Base-by-base conservation (phyloP, 768 basidiomycete genomes). In the Hysterangium stoloniferum region DNA sequence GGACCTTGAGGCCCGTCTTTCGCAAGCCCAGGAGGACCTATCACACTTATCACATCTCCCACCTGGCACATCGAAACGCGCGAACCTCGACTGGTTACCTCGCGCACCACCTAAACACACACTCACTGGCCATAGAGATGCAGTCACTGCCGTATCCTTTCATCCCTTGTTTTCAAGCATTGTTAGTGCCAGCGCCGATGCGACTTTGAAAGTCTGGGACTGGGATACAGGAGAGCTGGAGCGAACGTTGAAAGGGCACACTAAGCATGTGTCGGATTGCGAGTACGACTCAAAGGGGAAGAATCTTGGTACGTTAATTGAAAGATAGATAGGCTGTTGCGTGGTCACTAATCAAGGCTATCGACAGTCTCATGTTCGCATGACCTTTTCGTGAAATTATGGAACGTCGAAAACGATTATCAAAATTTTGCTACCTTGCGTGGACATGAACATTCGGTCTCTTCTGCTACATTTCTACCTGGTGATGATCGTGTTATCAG, bases 161-260 rank as follows among this genome's bases (percentile, higher is more conserved):
- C 93, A 94, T 62, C 91, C 91, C 0, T 74, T 81, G 41, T 94
- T 86, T 67, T 87, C 82, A 25, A 69, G 88, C 6, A 67, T 94
- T 37, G 92, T 86, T 19, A 86, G 83, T 33, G 88, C 88, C 12
- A 90, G 87, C 58, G 90, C 91, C 61, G 92, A 95, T 62, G 76
- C 88, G 45, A 92, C 82, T 1, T 76, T 94, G 57, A 94, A 94
- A 72, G 82, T 94, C 41, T 94, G 92, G 91, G 92, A 95, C 59
- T 95, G 91, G 91, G 92, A 95, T 64, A 85, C 86, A 27, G 92
- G 92, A 35, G 91, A 94, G 58, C 86, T 92, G 63, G 92, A 95
- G 66, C 70, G 89, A 56, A 94, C 92, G 8, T 66, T 94, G 52
- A 94, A 93, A 66, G 88, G 91, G 6, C 92, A 95, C 69, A 94